Conservation (phyloP, 805 yeast genomes). For the Wickerhamiella occidentalis region DNA sequence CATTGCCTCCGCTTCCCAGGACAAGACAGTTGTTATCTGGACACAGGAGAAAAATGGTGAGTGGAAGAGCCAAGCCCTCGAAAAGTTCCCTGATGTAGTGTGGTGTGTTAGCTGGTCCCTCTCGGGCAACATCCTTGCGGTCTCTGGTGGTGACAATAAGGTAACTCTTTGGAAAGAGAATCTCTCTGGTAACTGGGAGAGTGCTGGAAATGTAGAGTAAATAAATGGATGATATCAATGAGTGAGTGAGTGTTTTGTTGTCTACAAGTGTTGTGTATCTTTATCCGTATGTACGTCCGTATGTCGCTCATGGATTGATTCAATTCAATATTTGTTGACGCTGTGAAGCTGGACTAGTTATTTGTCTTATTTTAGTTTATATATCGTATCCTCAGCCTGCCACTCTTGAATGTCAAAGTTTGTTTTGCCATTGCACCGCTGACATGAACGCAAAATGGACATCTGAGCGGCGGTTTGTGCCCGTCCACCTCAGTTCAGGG, state of each 20-base stretch:
- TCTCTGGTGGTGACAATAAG: conserved; percentile 91
- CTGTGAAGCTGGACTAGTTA: too few relatives aligned
- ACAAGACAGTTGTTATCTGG: conserved; percentile 90
- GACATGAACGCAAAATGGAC: conserved; percentile 12
- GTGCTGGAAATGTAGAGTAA: conserved; percentile 86
- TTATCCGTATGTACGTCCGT: too few relatives aligned
- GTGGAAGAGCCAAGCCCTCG: conserved; percentile 74
- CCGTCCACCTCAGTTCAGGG: conserved; percentile 19
- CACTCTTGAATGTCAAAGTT: too few relatives aligned
- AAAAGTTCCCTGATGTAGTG: conserved; percentile 87
- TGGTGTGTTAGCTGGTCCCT: conserved; percentile 98
- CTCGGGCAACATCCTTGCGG: conserved; percentile 89
- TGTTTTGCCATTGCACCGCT: conserved; percentile 1
- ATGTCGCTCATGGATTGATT: too few relatives aligned
- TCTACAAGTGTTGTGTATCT: too few relatives aligned
- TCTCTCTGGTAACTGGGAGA: conserved; percentile 86
- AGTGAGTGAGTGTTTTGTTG: too few relatives aligned
- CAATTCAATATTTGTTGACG: too few relatives aligned
- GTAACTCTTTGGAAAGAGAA: conserved; percentile 95
- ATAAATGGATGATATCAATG: conserved; percentile 26
- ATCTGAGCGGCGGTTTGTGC: conserved; percentile 19
- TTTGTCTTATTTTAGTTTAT: too few relatives aligned
- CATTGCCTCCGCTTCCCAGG: conserved; percentile 95
- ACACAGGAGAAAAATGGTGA: conserved; percentile 56
- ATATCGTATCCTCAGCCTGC: too few relatives aligned